These are phyloP conservation scores for Xylaria castorea DNA, from an alignment of 495 filamentous ascomycete genomes.

Conservation along the genomic window DNA sequence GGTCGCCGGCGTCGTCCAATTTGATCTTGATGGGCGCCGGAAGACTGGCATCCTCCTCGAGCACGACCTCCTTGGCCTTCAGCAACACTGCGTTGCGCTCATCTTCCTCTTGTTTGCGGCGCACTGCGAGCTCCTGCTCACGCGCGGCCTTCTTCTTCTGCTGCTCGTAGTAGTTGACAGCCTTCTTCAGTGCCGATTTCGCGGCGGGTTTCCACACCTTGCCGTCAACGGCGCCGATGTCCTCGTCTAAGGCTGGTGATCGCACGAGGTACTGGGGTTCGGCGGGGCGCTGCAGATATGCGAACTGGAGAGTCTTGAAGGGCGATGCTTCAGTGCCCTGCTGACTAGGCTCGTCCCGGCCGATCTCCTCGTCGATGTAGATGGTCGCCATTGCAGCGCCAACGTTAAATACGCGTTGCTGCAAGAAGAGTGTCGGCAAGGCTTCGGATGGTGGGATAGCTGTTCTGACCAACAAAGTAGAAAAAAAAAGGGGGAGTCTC, in stretches of 20 bases:
- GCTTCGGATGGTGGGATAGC: neutral
- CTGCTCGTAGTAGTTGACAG: conserved; percentile 69
- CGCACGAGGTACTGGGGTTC: conserved; percentile 68
- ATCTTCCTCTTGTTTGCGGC: conserved; percentile 72
- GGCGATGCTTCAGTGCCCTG: conserved; percentile 71
- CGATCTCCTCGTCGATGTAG: conserved; percentile 81
- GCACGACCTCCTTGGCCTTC: conserved; percentile 69
- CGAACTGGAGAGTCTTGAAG: conserved; percentile 79
- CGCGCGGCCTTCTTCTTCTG: conserved; percentile 77
- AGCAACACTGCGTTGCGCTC: conserved; percentile 59
- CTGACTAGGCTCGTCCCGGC: conserved; percentile 65
- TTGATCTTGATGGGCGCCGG: conserved; percentile 79
- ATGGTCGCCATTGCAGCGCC: conserved; percentile 51
- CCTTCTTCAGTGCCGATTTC: conserved; percentile 83
- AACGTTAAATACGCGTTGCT: conserved; percentile 1
- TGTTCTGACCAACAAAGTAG: neutral
- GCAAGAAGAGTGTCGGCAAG: neutral
- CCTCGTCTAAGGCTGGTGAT: conserved; percentile 69
- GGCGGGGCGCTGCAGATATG: conserved; percentile 72
- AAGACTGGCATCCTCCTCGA: conserved; percentile 80
- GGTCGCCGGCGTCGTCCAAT: conserved; percentile 59
- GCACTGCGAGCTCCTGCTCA: conserved; percentile 64
- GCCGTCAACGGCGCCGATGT: conserved; percentile 55
- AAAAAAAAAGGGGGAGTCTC: neutral
- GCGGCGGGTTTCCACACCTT: conserved; percentile 77